Base-by-base conservation (phyloP, 2,329 filamentous ascomycete species). In the Bisporella sp. region DNA sequence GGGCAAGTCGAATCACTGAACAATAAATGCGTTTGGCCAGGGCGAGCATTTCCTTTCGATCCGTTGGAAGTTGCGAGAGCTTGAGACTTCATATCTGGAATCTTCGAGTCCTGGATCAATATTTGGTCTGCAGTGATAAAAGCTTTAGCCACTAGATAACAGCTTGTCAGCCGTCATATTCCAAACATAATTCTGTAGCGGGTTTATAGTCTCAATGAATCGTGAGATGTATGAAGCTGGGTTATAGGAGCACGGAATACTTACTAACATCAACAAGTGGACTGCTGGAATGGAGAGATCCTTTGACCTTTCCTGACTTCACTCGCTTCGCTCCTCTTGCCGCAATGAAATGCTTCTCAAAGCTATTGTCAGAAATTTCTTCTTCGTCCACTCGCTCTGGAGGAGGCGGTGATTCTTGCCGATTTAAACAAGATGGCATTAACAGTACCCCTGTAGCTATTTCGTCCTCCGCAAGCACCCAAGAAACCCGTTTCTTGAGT, bases 81-180 rank as follows among this genome's bases (percentile, higher is more conserved):
- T 21, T 21, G 21, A 21, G 21, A 21, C 21, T 21, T 21, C 21
- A 21, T 21, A 21, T 21, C 21, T 21, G 21, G 21, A 21, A 21
- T 21, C 21, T 21, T 21, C 21, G 21, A 21, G 21, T 21, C 21
- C 21, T 21, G 21, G 21, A 21, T 21, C 21, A 21, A 21, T 21
- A 3, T 37, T 37, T 37, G 35, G 53, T 78, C 75, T 5, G 72
- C 74, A n/a, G 68, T 62, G 31, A 70, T 62, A 52, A 78, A 79
- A 5, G 72, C 71, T 52, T 73, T 66, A 0, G 75, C 75, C 71
- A 77, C 35, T n/a, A 21, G 21, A 21, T 21, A 21, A 21, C 21
- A 21, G 21, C 21, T 21, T 21, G 21, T 21, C 21, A 21, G 21
- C 21, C 21, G 21, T 21, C 21, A 21, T 21, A 21, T 21, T 21